A percentile compares a stretch with the other conserved stretches of the same genome.
Evolutionary conservation across 495 filamentous ascomycete genomes (phyloP).

Genomic region (Geoglossum glabrum): DNA sequence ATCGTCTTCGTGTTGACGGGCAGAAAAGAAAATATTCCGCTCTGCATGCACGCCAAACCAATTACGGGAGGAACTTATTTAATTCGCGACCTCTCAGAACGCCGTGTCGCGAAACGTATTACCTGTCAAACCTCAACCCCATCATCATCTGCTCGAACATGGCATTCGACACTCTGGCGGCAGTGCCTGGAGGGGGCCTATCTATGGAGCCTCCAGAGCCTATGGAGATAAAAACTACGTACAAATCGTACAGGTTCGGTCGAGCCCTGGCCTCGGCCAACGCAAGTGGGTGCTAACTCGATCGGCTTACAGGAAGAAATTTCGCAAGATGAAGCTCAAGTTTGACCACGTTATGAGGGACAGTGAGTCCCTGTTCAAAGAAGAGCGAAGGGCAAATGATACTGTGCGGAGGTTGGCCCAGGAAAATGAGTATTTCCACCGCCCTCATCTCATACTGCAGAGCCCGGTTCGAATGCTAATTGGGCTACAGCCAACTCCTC

Average conservation of each 20-base stretch:
- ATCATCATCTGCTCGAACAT: neutral
- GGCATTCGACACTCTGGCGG: neutral
- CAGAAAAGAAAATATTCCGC: neutral
- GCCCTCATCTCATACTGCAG: neutral
- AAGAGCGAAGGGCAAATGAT: constrained; percentile 56
- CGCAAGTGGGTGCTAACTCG: constrained; percentile 1
- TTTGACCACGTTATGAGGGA: constrained; percentile 71
- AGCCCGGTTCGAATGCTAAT: neutral
- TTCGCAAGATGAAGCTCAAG: constrained; percentile 68
- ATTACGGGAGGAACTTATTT: neutral
- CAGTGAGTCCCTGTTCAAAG: constrained; percentile 53
- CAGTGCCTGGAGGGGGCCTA: neutral
- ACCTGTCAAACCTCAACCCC: neutral
- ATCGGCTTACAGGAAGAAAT: constrained; percentile 56
- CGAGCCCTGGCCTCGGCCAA: neutral
- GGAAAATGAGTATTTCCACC: constrained; percentile 54
- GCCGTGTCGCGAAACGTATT: neutral
- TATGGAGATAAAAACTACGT: neutral
- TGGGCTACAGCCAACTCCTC: constrained; percentile 39
- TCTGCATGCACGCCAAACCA: neutral
- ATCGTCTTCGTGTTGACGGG: no score
- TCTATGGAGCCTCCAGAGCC: constrained; percentile 1
- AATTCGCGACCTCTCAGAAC: neutral
- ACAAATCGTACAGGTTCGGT: constrained; percentile 5
- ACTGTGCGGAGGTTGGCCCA: constrained; percentile 61